These are phyloP conservation scores for Diospyros lotus DNA, from an alignment of 148 eudicot species.

Conservation along the genomic window DNA sequence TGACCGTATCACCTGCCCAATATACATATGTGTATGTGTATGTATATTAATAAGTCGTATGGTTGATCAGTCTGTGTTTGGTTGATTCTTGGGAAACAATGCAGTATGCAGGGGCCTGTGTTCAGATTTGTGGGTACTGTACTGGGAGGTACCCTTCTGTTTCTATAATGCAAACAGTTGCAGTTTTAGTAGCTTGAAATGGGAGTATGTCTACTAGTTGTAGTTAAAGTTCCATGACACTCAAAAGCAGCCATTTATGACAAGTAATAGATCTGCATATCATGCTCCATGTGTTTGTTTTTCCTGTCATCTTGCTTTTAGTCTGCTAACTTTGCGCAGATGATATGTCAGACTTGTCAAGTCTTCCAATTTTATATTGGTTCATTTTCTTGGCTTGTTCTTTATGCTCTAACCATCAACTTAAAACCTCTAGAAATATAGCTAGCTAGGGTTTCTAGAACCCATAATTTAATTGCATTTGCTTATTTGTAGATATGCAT, in stretches of 20 bases:
- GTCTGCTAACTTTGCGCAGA: not conserved
- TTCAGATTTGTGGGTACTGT: not conserved
- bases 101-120: too few species aligned
- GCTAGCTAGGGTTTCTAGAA: too few species aligned
- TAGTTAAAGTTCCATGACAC: conserved; percentile 6
- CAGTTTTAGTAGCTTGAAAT: conserved; percentile 12
- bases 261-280: conserved; percentile 22
- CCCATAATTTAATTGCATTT: too few species aligned
- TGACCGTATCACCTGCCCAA: too few species aligned
- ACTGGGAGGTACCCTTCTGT: not conserved
- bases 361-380: too few species aligned
- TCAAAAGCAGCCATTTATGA: conserved; percentile 16
- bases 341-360: conserved; percentile 8
- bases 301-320: too few species aligned
- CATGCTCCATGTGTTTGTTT: not conserved
- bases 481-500: too few species aligned
- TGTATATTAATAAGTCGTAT: not conserved
- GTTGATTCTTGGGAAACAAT: not conserved
- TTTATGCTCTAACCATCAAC: too few species aligned
- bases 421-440: too few species aligned
- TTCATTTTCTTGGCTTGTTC: too few species aligned
- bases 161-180: not conserved
- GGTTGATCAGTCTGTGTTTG: not conserved
- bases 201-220: not conserved
- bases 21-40: not conserved